Evolutionary conservation across 108 stramenopile species (phyloP), one percentile per base, ranked within the genome.

Genomic region (Schizochytrium sp.): DNA sequence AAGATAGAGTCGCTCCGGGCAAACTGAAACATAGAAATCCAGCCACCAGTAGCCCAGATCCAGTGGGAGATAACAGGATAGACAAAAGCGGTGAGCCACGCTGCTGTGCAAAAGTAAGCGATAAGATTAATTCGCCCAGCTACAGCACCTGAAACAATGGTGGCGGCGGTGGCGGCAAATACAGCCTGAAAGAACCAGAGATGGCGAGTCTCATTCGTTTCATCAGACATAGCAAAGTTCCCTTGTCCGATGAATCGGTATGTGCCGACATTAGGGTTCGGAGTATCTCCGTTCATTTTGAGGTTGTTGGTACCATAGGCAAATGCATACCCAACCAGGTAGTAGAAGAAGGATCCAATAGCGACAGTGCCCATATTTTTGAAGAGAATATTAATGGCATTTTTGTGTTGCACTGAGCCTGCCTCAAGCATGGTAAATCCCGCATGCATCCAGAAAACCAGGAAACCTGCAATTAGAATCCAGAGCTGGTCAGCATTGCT

Each of bases 1-100:
- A 41, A 38, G 40, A 56, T 44, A 44, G 42, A n/a, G 72, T 89
- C 72, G 28, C 7, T 3, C 46, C 60, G 64, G 53, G 69, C 72
- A 1, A 5, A 50, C 5, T 13, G 40, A 0, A 89, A 47, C 57
- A 41, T 17, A 46, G 42, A 38, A 72, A 64, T 45, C 88, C 88
- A 90, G 72, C 88, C 97, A 57, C 93, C 87, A 3, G 91, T 87
- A 89, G 91, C 92, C 97, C 97, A 98, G 19, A 96, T 94, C 56
- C 93, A 87, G 93, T 96, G 95, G 8, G 95, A 96, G 56, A 96
- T 90, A 28, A 97, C 93, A 3, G 96, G 96, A 92, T 98, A 98
- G n/a, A 97, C 95, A 87, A 96, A 95, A 28, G 94, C 94, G 8
- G 94, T 93, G 61, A 97, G 87, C 47, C 94, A 57, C 46, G 94